Percentiles rank a stretch among this genome's conserved stretches.
phyloP scores from a whole-genome alignment of 192 early-diverging fungal species.

The Backusella tarrabulga region DNA sequence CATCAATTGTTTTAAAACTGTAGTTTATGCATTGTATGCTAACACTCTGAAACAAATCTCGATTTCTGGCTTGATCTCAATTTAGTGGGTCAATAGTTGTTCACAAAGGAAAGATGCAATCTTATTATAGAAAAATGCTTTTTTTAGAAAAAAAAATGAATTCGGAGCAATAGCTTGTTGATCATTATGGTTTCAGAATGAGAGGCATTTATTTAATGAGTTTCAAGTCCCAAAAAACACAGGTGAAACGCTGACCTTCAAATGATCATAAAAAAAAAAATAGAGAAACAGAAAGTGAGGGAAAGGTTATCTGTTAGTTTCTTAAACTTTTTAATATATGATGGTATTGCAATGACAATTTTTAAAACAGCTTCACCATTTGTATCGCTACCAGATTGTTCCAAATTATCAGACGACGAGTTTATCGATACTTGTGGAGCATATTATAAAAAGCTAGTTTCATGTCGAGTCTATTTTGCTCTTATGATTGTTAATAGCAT shows the following conservation, averaged over 20 bases:
- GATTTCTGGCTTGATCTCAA: not conserved
- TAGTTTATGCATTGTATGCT: not conserved
- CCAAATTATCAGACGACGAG: not conserved
- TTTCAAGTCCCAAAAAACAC: not conserved
- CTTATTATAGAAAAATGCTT: not conserved
- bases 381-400: not conserved
- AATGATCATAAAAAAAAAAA: not conserved
- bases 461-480: conserved; percentile 6
- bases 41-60: not conserved
- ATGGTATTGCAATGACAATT: not conserved
- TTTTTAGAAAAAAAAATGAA: not conserved
- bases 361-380: not conserved
- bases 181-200: conserved; percentile 1
- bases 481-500: conserved; percentile 2
- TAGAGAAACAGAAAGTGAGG: not conserved
- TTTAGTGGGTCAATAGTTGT: not conserved
- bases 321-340: not conserved
- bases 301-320: not conserved
- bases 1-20: not conserved
- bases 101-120: not conserved
- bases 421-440: not conserved
- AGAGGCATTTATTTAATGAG: not conserved
- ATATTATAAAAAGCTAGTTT: not conserved
- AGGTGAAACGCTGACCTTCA: not conserved
- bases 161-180: not conserved